Conservation (phyloP, 129 eudicot species). For the Escallonia rubra region DNA sequence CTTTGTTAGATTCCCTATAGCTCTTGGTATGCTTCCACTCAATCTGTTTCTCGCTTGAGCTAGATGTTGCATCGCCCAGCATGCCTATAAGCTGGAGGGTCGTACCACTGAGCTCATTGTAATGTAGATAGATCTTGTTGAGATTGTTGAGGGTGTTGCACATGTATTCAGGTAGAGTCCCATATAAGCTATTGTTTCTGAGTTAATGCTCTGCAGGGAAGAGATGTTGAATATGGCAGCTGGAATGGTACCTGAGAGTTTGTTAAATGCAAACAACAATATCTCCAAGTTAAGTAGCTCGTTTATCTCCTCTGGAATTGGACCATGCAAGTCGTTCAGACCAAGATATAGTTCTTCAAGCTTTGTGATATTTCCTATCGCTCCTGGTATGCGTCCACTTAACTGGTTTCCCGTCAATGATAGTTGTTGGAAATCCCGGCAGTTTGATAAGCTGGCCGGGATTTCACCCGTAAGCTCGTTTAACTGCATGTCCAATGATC, state of each 20-base stretch:
- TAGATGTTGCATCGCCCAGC: constrained; percentile 22
- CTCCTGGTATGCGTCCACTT: too few species aligned
- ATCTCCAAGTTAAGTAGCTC: background rate
- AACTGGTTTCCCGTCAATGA: too few species aligned
- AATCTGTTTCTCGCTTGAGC: constrained; percentile 20
- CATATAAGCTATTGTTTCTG: constrained; percentile 9
- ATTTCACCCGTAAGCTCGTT: constrained; percentile 20
- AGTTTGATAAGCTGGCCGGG: constrained; percentile 14
- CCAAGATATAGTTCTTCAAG: constrained; percentile 13
- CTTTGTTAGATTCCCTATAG: constrained; percentile 34
- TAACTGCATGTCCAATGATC: constrained; percentile 12
- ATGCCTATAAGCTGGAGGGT: constrained; percentile 19
- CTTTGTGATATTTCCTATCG: background rate
- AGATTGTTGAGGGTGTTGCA: background rate
- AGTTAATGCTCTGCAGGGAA: background rate
- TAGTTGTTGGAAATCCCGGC: background rate
- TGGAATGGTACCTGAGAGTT: constrained; percentile 33
- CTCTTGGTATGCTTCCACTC: constrained; percentile 25
- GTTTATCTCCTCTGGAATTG: constrained; percentile 22
- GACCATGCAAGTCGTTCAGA: constrained; percentile 21
- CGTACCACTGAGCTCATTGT: constrained; percentile 21
- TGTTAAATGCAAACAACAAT: constrained; percentile 6
- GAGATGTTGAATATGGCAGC: constrained; percentile 23
- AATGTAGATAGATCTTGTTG: background rate
- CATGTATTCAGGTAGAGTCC: constrained; percentile 13